A percentile compares a stretch with the other conserved stretches of the same genome.
Conservation (phyloP, 78 protist species). For the Dictyostelium brefeldianum region DNA sequence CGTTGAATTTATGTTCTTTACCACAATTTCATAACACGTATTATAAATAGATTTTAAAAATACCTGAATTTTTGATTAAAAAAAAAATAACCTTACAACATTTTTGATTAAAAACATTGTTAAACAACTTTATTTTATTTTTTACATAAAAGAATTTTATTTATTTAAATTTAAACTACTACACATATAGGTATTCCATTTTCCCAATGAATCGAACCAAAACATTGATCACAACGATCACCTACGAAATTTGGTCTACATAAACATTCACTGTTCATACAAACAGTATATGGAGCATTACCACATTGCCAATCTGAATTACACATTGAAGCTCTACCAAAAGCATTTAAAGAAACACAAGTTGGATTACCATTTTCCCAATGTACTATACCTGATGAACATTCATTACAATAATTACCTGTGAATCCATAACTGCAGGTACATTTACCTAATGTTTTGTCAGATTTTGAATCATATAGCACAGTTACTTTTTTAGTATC, state of each 20-base stretch:
- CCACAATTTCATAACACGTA: too few species aligned
- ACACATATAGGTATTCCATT: too few species aligned
- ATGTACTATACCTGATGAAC: neutral
- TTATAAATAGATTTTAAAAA: too few species aligned
- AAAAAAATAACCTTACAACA: too few species aligned
- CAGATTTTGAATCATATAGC: neutral
- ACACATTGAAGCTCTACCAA: neutral
- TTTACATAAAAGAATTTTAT: too few species aligned
- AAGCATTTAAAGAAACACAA: neutral
- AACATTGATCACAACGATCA: neutral
- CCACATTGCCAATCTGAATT: constrained; percentile 12
- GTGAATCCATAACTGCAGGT: neutral
- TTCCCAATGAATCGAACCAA: neutral
- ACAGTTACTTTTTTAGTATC: neutral
- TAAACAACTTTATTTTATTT: too few species aligned
- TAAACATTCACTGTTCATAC: neutral
- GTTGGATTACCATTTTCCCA: constrained; percentile 14
- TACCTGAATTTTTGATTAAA: too few species aligned
- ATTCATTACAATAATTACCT: constrained; percentile 5
- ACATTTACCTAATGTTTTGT: neutral
- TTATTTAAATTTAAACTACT: too few species aligned
- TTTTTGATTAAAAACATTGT: too few species aligned
- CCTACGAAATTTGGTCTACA: constrained; percentile 28
- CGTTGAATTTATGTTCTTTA: too few species aligned
- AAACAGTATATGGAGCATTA: neutral